Percentiles rank a stretch among this genome's conserved stretches.
Evolutionary conservation across 305 asterid genomes (phyloP).

Genomic region (Fraxinus baroniana): DNA sequence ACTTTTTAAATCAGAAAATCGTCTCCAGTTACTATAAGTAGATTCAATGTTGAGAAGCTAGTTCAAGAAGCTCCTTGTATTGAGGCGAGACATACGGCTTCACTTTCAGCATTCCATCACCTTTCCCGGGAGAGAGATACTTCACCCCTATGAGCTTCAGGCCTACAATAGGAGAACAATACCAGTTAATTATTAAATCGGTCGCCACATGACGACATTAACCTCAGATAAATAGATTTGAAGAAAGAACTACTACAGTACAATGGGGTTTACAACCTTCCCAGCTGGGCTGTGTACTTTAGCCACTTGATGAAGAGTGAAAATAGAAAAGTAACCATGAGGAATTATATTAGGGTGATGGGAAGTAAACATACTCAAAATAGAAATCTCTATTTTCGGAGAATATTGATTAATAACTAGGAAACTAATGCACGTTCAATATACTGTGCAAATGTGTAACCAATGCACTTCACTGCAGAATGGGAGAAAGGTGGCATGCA

Average conservation of each 20-base stretch:
- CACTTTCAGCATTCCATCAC: conserved; percentile 50
- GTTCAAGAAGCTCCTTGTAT: conserved; percentile 48
- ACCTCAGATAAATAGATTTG: neutral
- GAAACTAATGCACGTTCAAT: neutral
- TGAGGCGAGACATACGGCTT: conserved; percentile 43
- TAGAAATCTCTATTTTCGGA: neutral
- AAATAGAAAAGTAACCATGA: neutral
- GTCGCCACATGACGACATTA: neutral
- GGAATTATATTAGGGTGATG: neutral
- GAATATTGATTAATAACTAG: neutral
- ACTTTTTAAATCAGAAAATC: neutral
- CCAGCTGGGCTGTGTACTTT: neutral
- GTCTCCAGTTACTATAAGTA: neutral
- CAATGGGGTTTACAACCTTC: neutral
- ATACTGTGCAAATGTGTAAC: neutral
- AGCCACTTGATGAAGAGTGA: neutral
- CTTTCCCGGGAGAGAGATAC: conserved; percentile 66
- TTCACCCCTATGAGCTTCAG: conserved; percentile 67
- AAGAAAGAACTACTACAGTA: neutral
- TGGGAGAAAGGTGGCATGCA: neutral
- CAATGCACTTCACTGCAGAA: neutral
- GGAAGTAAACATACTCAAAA: neutral
- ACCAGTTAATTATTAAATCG: neutral
- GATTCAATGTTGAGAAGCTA: conserved; percentile 55
- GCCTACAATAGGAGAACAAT: conserved; percentile 46